Conservation (phyloP, 352 stramenopile genomes). For the Phytophthora quininea region DNA sequence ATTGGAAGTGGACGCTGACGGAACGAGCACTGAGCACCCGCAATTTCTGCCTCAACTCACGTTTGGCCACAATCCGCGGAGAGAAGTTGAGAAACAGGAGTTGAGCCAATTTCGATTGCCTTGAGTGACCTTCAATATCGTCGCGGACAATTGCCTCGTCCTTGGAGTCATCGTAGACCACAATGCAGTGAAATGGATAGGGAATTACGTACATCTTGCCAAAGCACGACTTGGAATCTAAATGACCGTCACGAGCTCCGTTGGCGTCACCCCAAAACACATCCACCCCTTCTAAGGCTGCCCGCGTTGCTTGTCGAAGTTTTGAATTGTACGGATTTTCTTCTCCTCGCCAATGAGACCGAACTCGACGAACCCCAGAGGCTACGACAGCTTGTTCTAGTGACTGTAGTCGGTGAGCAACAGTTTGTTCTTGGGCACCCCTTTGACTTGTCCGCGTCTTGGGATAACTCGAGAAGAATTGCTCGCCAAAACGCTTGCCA, state of each 20-base stretch:
- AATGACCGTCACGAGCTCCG: slow-evolving; percentile 38
- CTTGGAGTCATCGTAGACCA: slow-evolving; percentile 58
- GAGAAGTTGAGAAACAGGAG: slow-evolving; percentile 49
- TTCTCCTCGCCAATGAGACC: slow-evolving; percentile 44
- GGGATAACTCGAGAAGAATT: slow-evolving; percentile 28
- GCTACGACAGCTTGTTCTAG: slow-evolving; percentile 39
- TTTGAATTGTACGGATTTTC: slow-evolving; percentile 30
- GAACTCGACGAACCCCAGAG: slow-evolving; percentile 41
- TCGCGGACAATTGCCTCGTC: slow-evolving; percentile 49
- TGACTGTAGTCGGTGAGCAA: slow-evolving; percentile 33
- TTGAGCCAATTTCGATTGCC: slow-evolving; percentile 20
- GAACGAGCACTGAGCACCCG: slow-evolving; percentile 27
- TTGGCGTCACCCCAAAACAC: slow-evolving; percentile 45
- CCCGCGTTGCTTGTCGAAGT: slow-evolving; percentile 29
- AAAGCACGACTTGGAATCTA: slow-evolving; percentile 49
- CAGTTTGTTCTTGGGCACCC: slow-evolving; percentile 19
- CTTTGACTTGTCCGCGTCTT: slow-evolving; percentile 4
- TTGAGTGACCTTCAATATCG: slow-evolving; percentile 7
- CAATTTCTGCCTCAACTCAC: slow-evolving; percentile 40
- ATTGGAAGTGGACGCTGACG: slow-evolving; percentile 36
- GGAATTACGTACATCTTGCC: slow-evolving; percentile 54
- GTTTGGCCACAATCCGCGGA: slow-evolving; percentile 27
- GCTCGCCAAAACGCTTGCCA: slow-evolving; percentile 62
- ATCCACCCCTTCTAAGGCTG: slow-evolving; percentile 51
- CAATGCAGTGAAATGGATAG: slow-evolving; percentile 59